A percentile compares a stretch with the other conserved stretches of the same genome.
phyloP scores from a whole-genome alignment of 129 eudicot species.

The Lonicera japonica region DNA sequence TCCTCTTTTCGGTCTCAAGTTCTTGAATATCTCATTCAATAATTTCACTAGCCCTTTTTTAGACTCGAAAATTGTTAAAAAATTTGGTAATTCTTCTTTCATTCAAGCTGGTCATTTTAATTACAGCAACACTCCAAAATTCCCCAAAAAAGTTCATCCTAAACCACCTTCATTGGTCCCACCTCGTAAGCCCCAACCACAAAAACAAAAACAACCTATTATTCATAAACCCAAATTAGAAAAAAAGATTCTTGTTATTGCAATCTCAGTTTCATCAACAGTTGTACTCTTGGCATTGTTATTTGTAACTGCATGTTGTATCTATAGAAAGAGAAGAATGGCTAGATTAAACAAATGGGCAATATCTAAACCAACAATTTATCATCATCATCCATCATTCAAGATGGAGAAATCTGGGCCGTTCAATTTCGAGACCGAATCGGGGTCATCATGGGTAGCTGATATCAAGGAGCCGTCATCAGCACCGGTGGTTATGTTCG shows the following conservation, averaged over 20 bases:
- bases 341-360: slow-evolving; percentile 70
- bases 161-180: slow-evolving; percentile 28
- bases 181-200: slow-evolving; percentile 5
- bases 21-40: slow-evolving; percentile 80
- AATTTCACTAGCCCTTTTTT: slow-evolving; percentile 41
- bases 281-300: slow-evolving; percentile 21
- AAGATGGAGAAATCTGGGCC: slow-evolving; percentile 87
- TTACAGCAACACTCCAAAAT: slow-evolving; percentile 6
- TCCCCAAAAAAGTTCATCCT: slow-evolving; percentile 16
- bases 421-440: slow-evolving; percentile 83
- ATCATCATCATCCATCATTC: slow-evolving; percentile 28
- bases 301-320: slow-evolving; percentile 22
- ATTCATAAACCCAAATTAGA: slow-evolving; percentile 14
- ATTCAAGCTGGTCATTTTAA: slow-evolving; percentile 44
- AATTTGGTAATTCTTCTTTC: slow-evolving; percentile 62
- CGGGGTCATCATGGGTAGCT: slow-evolving; percentile 91
- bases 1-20: slow-evolving; percentile 36
- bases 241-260: slow-evolving; percentile 18
- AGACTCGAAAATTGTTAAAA: slow-evolving; percentile 22
- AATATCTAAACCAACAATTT: slow-evolving; percentile 72
- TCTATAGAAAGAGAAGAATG: slow-evolving; percentile 34
- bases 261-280: slow-evolving; percentile 36
- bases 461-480: slow-evolving; percentile 75
- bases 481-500: slow-evolving; percentile 84
- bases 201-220: slow-evolving; percentile 14